Base-by-base conservation (phyloP, 495 filamentous ascomycete species). In the Clavariopsis aquatica region DNA sequence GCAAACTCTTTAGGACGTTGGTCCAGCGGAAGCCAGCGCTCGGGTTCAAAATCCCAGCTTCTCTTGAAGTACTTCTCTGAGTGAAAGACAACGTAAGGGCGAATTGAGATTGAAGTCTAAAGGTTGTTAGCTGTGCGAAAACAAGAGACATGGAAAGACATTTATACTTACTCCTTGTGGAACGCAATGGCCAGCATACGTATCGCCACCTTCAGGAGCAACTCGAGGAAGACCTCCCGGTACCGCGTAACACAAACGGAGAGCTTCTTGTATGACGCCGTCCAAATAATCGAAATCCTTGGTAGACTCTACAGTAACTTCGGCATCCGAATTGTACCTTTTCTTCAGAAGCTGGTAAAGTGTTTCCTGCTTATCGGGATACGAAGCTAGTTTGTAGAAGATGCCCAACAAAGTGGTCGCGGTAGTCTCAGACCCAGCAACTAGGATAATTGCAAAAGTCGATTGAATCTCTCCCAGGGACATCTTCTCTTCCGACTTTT, bases 191-290 rank as follows among this genome's bases (percentile, higher is more conserved):
- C 76, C 77, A 52, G 73, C 69, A 24, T 81, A 72, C 5, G 68
- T 60, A 6, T 71, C 72, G 2, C 81, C 80, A 15, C 69, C 75
- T 56, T 76, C 71, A 0, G 81, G 76, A 0, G 79, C 79, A 31
- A 77, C 73, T 0, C 82, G 75, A 0, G 78, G 76, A 60, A 84
- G 78, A 9, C 66, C 73, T 29, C 77, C 78, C 17, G 79, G 78
- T 13, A 80, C 77, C 0, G 82, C 78, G 0, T 82, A 80, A 52
- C 79, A 80, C 19, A 85, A 65, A 6, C 83, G 79, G 20, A 84
- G 73, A 0, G 78, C 78, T 68, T 85, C 83, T 9, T 77, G 76
- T 10, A 85, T 75, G 47, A 76, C 79, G 0, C 77, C 79, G 6
- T 72, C 70, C 7, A 81, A 64, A 52, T 79, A 81, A 0, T 70